phyloP scores from a whole-genome alignment of 768 basidiomycete species.

The Amanita pallidorosea region DNA sequence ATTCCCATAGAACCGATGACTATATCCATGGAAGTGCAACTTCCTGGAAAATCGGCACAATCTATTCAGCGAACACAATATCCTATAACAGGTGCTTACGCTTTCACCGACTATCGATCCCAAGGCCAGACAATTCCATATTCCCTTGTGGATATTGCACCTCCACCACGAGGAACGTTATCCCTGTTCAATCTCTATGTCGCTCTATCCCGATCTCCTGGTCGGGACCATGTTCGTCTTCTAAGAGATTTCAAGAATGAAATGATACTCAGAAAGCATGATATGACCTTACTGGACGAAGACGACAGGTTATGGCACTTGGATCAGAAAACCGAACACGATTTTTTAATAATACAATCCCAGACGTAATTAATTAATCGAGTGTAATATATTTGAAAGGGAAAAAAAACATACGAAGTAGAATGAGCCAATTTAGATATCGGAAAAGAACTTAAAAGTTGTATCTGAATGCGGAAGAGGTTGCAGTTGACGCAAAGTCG shows the following conservation, averaged over 20 bases:
- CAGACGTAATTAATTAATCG: no score
- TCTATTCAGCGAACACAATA: not conserved
- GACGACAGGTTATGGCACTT: not conserved
- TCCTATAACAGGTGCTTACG: not conserved
- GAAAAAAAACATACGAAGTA: no score
- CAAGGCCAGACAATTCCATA: not conserved
- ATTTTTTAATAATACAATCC: no score
- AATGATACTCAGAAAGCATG: not conserved
- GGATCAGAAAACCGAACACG: not conserved
- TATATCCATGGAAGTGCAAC: not conserved
- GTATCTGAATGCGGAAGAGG: no score
- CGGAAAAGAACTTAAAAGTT: no score
- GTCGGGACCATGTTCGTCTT: not conserved
- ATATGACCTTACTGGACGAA: not conserved
- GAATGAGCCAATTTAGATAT: no score
- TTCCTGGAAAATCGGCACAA: not conserved
- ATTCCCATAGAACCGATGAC: not conserved
- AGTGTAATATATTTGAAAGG: no score
- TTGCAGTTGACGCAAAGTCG: no score
- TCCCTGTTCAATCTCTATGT: not conserved
- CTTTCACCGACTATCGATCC: not conserved
- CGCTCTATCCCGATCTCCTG: not conserved
- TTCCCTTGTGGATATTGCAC: not conserved
- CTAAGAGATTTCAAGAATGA: not conserved
- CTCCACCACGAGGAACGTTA: no score